Percentiles rank a stretch among this genome's conserved stretches.
Evolutionary conservation across 164 flowering plant species (phyloP).

Genomic region (Macadamia integrifolia): DNA sequence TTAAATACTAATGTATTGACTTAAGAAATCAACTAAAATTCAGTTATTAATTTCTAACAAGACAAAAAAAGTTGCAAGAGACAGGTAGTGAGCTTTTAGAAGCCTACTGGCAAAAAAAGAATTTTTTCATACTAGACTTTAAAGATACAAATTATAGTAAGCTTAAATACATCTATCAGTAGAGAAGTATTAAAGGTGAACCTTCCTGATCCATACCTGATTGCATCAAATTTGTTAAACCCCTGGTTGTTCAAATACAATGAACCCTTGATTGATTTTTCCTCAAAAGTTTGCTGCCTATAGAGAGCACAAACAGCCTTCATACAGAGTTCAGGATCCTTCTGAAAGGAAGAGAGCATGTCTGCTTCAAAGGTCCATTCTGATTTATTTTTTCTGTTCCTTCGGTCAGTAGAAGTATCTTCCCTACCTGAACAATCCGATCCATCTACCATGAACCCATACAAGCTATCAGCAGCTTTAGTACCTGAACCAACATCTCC

Average conservation of each 20-base stretch:
- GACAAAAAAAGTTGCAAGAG: no score
- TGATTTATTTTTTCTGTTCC: conserved; percentile 28
- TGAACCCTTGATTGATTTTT: conserved; percentile 29
- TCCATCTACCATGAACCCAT: conserved; percentile 44
- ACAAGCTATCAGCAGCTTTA: conserved; percentile 37
- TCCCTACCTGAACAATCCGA: conserved; percentile 26
- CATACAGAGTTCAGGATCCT: conserved; percentile 65
- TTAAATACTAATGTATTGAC: no score
- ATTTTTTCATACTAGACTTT: neutral
- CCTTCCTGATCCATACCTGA: conserved; percentile 32
- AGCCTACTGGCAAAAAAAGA: neutral
- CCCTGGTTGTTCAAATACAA: conserved; percentile 36
- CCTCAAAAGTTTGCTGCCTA: conserved; percentile 53
- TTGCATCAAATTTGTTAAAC: conserved; percentile 51
- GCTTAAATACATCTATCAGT: neutral
- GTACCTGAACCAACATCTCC: conserved; percentile 32
- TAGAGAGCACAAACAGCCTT: conserved; percentile 77
- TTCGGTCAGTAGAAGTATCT: conserved; percentile 14
- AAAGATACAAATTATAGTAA: neutral
- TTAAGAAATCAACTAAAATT: no score
- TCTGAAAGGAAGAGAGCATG: conserved; percentile 65
- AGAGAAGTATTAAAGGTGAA: neutral
- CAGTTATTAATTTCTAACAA: no score
- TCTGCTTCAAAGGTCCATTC: conserved; percentile 63
- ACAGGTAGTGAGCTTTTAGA: no score